Evolutionary conservation across 164 flowering plant genomes (phyloP), one percentile per base, ranked within the genome.

Genomic region (Dillenia turbinata): DNA sequence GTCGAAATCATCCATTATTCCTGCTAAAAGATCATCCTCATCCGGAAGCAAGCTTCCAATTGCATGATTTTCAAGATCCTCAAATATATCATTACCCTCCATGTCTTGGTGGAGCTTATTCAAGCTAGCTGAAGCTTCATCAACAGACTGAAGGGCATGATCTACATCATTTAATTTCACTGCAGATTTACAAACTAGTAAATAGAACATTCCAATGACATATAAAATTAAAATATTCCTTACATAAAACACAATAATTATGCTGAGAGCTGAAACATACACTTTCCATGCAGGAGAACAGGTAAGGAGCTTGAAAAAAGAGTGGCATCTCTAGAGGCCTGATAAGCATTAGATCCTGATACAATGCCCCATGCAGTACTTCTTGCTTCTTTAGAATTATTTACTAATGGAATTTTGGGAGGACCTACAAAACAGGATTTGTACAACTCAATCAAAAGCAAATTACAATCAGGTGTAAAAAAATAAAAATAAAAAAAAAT

Each of bases 221-320:
- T 12, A 56, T 43, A 53, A 8, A 47, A 10, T 8, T 43, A 33
- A 33, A 33, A 19, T 19, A 19, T 19, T 33, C 40, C 40, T 17
- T 2, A 56, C 0, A 12, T 11, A n/a, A 47, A 13, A 22, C 56
- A 15, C 16, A 50, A 43, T 33, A 33, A 60, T 33, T 33, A 33
- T 33, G 7, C 40, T 33, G 5, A 66, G 10, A 51, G 44, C 40
- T 45, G 13, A 54, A 5, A 59, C 84, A 46, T 81, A 91, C 99
- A 63, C 65, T 91, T 91, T 59, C 80, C 86, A 75, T 89, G 99
- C 0, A 82, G 83, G 67, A 94, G 78, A 77, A 89, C 94, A 69
- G 99, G 99, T 61, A 94, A 75, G 44, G 99, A 94, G 77, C 89
- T 79, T 16, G 97, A 94, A 63, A 94, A 94, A 47, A 94, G 79